Percentiles rank a stretch among this genome's conserved stretches.
Conservation (phyloP, 208 protist species). For the Naegleria lovaniensis region DNA sequence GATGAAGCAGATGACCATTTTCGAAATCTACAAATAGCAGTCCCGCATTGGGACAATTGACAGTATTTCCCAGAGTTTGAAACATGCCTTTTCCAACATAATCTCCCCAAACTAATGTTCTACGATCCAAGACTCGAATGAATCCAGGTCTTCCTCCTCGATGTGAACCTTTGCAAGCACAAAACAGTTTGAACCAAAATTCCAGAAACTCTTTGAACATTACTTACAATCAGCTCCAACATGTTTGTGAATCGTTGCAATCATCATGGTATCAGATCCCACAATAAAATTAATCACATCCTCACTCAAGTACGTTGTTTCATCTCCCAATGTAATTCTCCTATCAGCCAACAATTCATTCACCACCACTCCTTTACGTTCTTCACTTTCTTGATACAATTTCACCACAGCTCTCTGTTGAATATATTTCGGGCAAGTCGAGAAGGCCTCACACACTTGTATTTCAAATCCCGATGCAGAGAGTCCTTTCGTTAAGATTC, state of each 20-base stretch:
- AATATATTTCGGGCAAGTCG: background rate
- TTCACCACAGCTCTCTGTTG: background rate
- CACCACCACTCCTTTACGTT: too few species aligned
- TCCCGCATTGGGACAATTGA: background rate
- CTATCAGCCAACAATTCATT: too few species aligned
- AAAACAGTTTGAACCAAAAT: too few species aligned
- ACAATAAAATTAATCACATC: background rate
- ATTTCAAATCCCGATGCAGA: background rate
- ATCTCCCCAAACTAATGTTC: background rate
- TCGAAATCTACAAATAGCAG: background rate
- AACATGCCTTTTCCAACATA: background rate
- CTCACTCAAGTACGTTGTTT: background rate
- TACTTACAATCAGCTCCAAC: background rate
- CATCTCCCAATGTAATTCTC: background rate
- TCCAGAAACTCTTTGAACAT: too few species aligned
- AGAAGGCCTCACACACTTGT: background rate
- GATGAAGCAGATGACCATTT: background rate
- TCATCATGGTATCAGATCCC: background rate
- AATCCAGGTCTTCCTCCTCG: background rate
- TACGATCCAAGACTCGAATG: background rate
- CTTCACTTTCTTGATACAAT: too few species aligned
- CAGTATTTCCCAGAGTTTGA: background rate
- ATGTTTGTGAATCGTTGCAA: background rate
- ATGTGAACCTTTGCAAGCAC: background rate
- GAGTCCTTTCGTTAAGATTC: background rate